phyloP scores from a whole-genome alignment of 257 asterid species.

The Voacanga thouarsii region DNA sequence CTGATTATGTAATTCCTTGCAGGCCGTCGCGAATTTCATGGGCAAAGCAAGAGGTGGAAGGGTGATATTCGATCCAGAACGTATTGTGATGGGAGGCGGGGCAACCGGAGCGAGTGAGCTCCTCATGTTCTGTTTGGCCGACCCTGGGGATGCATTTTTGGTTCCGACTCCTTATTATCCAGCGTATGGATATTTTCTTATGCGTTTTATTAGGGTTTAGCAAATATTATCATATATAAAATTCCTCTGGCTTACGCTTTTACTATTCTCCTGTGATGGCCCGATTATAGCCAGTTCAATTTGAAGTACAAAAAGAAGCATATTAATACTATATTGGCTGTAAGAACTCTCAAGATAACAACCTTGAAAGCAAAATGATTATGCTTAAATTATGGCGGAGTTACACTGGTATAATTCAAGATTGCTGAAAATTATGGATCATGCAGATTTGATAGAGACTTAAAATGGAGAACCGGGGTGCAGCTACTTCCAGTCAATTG shows the following conservation, averaged over 20 bases:
- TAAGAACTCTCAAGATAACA: no score
- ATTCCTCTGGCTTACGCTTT: no score
- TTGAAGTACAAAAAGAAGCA: no score
- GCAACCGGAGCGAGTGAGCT: slow-evolving; percentile 84
- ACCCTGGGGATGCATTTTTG: slow-evolving; percentile 69
- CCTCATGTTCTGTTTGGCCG: slow-evolving; percentile 64
- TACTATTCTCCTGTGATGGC: no score
- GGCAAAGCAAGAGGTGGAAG: slow-evolving; percentile 54
- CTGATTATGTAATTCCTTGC: neutral
- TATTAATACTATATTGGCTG: no score
- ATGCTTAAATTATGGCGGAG: no score
- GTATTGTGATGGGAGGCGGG: slow-evolving; percentile 81
- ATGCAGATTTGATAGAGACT: slow-evolving; percentile 72
- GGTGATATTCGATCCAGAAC: slow-evolving; percentile 59
- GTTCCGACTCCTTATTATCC: slow-evolving; percentile 88
- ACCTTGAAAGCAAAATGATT: no score
- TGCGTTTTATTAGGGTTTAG: neutral
- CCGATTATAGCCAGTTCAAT: no score
- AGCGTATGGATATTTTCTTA: slow-evolving; percentile 40
- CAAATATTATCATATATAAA: no score
- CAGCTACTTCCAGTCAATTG: slow-evolving; percentile 55
- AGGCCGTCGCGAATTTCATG: slow-evolving; percentile 83
- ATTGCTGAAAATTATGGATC: neutral
- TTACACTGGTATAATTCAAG: no score
- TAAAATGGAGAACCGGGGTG: slow-evolving; percentile 82